Evolutionary conservation across 345 rosid species (phyloP).

Genomic region (Rubroshorea leprosula): DNA sequence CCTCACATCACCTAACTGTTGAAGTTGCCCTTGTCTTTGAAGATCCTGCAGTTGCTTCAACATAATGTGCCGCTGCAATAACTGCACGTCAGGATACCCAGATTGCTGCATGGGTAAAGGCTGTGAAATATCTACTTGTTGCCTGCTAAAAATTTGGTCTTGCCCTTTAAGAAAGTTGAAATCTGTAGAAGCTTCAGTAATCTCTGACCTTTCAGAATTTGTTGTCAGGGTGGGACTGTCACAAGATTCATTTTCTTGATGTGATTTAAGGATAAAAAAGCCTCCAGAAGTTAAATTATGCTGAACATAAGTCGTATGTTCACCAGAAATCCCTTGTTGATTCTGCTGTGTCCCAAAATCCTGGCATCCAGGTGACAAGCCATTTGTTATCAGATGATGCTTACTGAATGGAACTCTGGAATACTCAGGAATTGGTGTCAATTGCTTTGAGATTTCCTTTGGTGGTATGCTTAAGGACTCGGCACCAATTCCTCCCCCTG

Average conservation of each 20-base stretch:
- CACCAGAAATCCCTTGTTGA: constrained; percentile 17
- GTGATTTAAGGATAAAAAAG: constrained; percentile 20
- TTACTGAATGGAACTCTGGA: constrained; percentile 20
- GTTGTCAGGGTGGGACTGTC: constrained; percentile 37
- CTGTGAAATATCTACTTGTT: constrained; percentile 26
- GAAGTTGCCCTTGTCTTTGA: constrained; percentile 61
- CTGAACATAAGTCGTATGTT: constrained; percentile 23
- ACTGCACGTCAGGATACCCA: constrained; percentile 51
- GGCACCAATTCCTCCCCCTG: constrained; percentile 17
- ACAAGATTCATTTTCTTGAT: constrained; percentile 29
- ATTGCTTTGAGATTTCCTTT: constrained; percentile 15
- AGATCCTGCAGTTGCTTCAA: constrained; percentile 65
- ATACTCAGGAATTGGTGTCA: constrained; percentile 25
- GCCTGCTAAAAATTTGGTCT: constrained; percentile 30
- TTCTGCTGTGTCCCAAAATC: constrained; percentile 26
- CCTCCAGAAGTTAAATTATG: constrained; percentile 19
- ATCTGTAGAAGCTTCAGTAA: constrained; percentile 31
- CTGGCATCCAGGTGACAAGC: constrained; percentile 25
- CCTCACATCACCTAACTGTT: constrained; percentile 40
- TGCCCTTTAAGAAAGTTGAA: constrained; percentile 38
- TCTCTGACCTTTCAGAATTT: constrained; percentile 38
- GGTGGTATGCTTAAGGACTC: constrained; percentile 19
- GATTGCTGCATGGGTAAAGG: constrained; percentile 48
- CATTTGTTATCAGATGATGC: constrained; percentile 21
- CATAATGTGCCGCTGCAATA: constrained; percentile 64